Conservation (phyloP, 2,329 filamentous ascomycete genomes). For the Fusarium nygamai region DNA sequence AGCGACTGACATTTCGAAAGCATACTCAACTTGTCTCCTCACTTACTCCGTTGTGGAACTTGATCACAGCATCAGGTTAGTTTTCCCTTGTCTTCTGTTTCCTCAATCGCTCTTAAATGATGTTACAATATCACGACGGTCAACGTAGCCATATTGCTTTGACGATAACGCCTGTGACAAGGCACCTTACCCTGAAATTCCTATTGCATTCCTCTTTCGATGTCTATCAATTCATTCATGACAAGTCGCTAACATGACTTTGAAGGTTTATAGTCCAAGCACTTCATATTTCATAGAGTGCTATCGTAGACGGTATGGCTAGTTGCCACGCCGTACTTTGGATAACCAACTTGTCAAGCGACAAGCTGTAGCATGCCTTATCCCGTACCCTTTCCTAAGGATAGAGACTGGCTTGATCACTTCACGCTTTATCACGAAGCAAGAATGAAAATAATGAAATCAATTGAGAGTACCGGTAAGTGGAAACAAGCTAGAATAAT, state of each 20-base stretch:
- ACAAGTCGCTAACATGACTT: constrained; percentile 23
- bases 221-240: background rate
- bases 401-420: background rate
- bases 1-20: constrained; percentile 41
- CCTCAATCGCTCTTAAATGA: constrained; percentile 47
- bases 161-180: constrained; percentile 60
- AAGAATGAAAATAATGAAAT: background rate
- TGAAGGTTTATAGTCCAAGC: background rate
- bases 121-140: constrained; percentile 60
- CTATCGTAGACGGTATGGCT: background rate
- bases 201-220: background rate
- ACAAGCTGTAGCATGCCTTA: background rate
- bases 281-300: background rate
- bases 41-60: background rate
- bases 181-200: constrained; percentile 46
- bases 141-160: constrained; percentile 59
- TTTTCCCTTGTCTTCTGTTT: constrained; percentile 1
- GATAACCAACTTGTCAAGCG: constrained; percentile 2
- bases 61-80: constrained; percentile 40
- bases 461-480: constrained; percentile 1
- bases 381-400: background rate
- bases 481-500: background rate
- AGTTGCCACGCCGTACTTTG: background rate
- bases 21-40: background rate
- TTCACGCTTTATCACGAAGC: background rate